Evolutionary conservation across 352 stramenopile species (phyloP), one percentile per base, ranked within the genome.

Genomic region (Globisporangium heterothallicum): DNA sequence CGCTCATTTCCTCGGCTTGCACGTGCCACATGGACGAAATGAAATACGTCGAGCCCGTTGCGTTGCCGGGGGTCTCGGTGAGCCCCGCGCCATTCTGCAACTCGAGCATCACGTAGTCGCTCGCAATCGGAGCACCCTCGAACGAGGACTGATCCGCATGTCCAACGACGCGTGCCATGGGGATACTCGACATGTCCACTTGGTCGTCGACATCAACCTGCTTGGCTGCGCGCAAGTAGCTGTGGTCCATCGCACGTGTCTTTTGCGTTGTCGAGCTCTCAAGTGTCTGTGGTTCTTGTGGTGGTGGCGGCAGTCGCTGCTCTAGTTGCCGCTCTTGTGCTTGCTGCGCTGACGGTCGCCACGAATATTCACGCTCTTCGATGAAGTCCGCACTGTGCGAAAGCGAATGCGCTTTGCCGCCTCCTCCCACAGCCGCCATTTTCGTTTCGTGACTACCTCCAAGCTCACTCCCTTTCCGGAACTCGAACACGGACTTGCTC

Each of bases 51-150:
- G 81, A 89, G 41, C 65, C 73, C 4, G 58, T 64, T 4, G 64
- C 59, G 8, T 58, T 49, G 40, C 56, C 46, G 16, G 50, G 38
- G 3, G 57, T 50, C 45, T 78, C 72, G 19, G 63, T 63, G 2
- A 90, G 52, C 3, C 78, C 81, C 0, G 75, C 74, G 16, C 77
- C 74, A 19, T 81, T 76, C 55, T 89, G 76, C 19, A 88, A 69
- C 56, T 92, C 78, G 35, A 92, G 71, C 78, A 88, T 86, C 41
- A 91, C 80, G 56, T 91, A 91, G 56, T 88, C 80, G 43, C 72
- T 86, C 44, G 72, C 72, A 52, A 85, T 85, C 6, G 56, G 54
- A 9, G 40, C 26, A 8, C 32, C 32, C 4, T 38, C 32, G 0
- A 53, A 53, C 2, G 59, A 53, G 2, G 21, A 35, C 1, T 63